A percentile compares a stretch with the other conserved stretches of the same genome.
Evolutionary conservation across 2,329 filamentous ascomycete species (phyloP).

Genomic region (Byssoonygena ceratinophila): DNA sequence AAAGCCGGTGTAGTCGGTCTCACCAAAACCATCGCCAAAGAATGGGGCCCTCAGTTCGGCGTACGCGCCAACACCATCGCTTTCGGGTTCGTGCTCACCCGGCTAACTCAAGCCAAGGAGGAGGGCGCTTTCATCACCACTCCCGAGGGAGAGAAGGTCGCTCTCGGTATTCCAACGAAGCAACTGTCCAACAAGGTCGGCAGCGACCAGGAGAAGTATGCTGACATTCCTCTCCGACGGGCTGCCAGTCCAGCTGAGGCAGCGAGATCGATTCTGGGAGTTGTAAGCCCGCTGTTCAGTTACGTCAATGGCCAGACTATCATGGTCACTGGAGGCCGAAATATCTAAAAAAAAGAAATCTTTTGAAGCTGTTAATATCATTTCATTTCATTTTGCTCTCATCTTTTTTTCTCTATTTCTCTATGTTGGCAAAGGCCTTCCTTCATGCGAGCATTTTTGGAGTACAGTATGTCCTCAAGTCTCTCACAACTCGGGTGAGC

Average conservation of each 20-base stretch:
- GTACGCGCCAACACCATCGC: constrained; percentile 75
- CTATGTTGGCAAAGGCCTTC: too few species aligned
- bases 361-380: not conserved
- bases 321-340: constrained; percentile 67
- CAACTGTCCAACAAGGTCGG: constrained; percentile 34
- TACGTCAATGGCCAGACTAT: constrained; percentile 84
- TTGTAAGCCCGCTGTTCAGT: constrained; percentile 69
- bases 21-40: constrained; percentile 81
- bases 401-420: too few species aligned
- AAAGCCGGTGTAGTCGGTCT: constrained; percentile 76
- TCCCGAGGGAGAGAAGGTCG: constrained; percentile 63
- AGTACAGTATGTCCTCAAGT: too few species aligned
- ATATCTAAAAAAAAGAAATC: constrained; percentile 41
- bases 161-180: constrained; percentile 59
- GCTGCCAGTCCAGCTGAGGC: constrained; percentile 71
- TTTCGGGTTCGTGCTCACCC: constrained; percentile 70
- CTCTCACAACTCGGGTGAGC: too few species aligned
- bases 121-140: constrained; percentile 67
- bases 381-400: too few species aligned
- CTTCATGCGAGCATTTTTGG: too few species aligned
- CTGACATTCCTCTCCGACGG: constrained; percentile 68
- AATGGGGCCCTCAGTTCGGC: constrained; percentile 78
- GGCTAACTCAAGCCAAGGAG: constrained; percentile 76
- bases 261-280: constrained; percentile 63
- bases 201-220: constrained; percentile 33